Percentiles rank a stretch among this genome's conserved stretches.
Conservation (phyloP, 257 asterid genomes). For the Fraxinus cuspidata region DNA sequence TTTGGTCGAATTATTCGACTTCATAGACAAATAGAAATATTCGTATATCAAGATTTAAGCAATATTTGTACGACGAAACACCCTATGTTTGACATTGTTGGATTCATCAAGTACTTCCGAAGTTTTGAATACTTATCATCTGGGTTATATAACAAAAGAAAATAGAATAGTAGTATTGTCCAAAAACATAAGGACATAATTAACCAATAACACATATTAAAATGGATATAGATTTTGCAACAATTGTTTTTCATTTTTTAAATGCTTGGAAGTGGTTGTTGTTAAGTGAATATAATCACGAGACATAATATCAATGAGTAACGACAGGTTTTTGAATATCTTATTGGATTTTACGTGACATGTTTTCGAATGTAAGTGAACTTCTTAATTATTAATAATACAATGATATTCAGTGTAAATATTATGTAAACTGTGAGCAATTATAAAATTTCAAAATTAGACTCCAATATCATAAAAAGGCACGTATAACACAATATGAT, state of each 20-base stretch:
- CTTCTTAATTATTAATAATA: neutral
- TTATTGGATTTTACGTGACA: no score
- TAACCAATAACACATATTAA: neutral
- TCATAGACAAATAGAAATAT: neutral
- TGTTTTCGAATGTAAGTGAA: neutral
- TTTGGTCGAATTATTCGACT: neutral
- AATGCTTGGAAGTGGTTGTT: neutral
- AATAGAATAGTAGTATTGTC: neutral
- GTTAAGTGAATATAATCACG: neutral
- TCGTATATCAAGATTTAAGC: neutral
- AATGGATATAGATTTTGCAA: neutral
- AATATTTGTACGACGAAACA: neutral
- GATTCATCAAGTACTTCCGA: no score
- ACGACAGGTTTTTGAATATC: neutral
- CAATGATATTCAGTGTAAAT: no score
- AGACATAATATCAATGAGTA: no score
- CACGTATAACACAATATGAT: no score
- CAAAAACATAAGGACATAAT: neutral
- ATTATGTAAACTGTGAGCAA: neutral
- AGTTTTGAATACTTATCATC: no score
- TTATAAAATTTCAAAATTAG: no score
- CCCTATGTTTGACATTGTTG: neutral
- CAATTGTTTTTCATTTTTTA: no score
- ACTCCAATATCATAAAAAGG: neutral
- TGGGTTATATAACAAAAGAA: no score